phyloP scores from a whole-genome alignment of 164 flowering plant genomes.

The grape (Vitis vinifera) region ASM3070453v1 NC_081808.1:2018501-2019000 shows the following conservation, averaged over 20 bases:
- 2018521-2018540: not conserved
- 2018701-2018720: not conserved
- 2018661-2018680: constrained; percentile 35
- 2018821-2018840: constrained; percentile 50
- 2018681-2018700: not conserved
- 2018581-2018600: constrained; percentile 49
- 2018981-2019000: constrained; percentile 57
- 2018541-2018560: too few species aligned
- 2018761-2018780: constrained; percentile 41
- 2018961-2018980: constrained; percentile 27
- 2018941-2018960: not conserved
- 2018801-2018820: constrained; percentile 46
- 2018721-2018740: not conserved
- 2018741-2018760: not conserved
- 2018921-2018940: not conserved
- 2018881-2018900: constrained; percentile 45
- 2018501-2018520: not conserved
- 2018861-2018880: constrained; percentile 44
- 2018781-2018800: constrained; percentile 56
- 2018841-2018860: constrained; percentile 53
- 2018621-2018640: constrained; percentile 34
- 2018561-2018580: constrained; percentile 43
- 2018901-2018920: not conserved
- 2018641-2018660: constrained; percentile 46
- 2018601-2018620: constrained; percentile 49